A percentile compares a stretch with the other conserved stretches of the same genome.
phyloP scores from a whole-genome alignment of 306 rosid genomes.

The Glycine tomentella region DNA sequence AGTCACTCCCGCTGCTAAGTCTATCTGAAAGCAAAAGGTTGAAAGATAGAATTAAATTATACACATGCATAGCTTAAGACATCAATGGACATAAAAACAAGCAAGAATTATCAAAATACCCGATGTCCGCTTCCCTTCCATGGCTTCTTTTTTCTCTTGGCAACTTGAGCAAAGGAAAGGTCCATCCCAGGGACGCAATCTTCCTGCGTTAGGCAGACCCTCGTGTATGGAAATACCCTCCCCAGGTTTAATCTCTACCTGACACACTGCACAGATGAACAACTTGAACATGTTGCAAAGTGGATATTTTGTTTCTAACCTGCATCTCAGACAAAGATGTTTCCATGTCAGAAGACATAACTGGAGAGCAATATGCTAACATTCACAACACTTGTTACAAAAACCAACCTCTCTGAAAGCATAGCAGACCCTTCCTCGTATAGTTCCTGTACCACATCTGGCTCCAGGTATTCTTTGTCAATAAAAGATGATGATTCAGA shows the following conservation, averaged over 20 bases:
- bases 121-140: slow-evolving; percentile 89
- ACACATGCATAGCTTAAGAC: slow-evolving; percentile 18
- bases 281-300: slow-evolving; percentile 98
- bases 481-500: slow-evolving; percentile 75
- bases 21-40: slow-evolving; percentile 70
- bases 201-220: slow-evolving; percentile 58
- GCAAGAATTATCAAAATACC: slow-evolving; percentile 54
- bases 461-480: slow-evolving; percentile 80
- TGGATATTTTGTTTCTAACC: slow-evolving; percentile 95
- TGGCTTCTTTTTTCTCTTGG: slow-evolving; percentile 96
- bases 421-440: slow-evolving; percentile 97
- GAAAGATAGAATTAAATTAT: slow-evolving; percentile 33
- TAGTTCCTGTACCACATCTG: slow-evolving; percentile 82
- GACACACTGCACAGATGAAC: slow-evolving; percentile 96
- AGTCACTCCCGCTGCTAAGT: slow-evolving; percentile 86
- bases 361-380: slow-evolving; percentile 12
- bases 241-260: slow-evolving; percentile 88
- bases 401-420: slow-evolving; percentile 93
- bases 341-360: slow-evolving; percentile 44
- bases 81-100: slow-evolving; percentile 22
- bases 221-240: slow-evolving; percentile 90
- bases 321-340: slow-evolving; percentile 59
- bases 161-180: slow-evolving; percentile 95
- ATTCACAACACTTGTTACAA: slow-evolving; percentile 13
- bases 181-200: slow-evolving; percentile 97